A percentile compares a stretch with the other conserved stretches of the same genome.
phyloP scores from a whole-genome alignment of 805 yeast genomes.

The Sugiyamaella marilandica region DNA sequence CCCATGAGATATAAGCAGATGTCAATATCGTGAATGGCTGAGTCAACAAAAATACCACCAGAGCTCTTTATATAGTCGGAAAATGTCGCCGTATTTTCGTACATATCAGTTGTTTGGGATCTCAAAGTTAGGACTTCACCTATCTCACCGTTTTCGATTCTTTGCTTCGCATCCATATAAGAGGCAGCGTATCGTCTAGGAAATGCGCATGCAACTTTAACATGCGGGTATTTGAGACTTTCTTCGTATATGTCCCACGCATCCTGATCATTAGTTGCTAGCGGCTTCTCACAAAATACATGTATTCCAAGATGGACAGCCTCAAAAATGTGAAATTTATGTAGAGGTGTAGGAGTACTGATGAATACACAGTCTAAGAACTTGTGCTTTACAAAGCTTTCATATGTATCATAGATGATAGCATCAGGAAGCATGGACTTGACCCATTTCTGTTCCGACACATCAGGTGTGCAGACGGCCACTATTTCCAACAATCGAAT shows the following conservation, averaged over 20 bases:
- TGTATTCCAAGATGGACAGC: slow-evolving; percentile 16
- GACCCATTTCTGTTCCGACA: slow-evolving; percentile 15
- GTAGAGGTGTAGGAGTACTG: slow-evolving; percentile 14
- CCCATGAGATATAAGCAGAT: slow-evolving; percentile 19
- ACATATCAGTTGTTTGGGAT: slow-evolving; percentile 19
- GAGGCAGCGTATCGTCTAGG: slow-evolving; percentile 16
- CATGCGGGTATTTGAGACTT: slow-evolving; percentile 12
- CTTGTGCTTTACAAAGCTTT: slow-evolving; percentile 8
- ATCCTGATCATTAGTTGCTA: neutral
- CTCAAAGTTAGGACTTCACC: slow-evolving; percentile 16
- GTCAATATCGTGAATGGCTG: slow-evolving; percentile 22
- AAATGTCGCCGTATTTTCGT: slow-evolving; percentile 8
- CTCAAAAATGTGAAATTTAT: slow-evolving; percentile 11
- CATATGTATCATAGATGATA: slow-evolving; percentile 5
- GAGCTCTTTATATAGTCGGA: slow-evolving; percentile 12
- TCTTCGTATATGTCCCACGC: slow-evolving; percentile 20
- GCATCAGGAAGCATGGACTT: slow-evolving; percentile 1
- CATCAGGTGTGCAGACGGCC: slow-evolving; percentile 16
- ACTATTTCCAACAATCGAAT: slow-evolving; percentile 4
- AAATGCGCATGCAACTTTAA: slow-evolving; percentile 20
- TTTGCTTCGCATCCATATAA: slow-evolving; percentile 14
- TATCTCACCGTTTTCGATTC: slow-evolving; percentile 15
- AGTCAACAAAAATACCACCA: slow-evolving; percentile 21
- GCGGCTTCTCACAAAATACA: slow-evolving; percentile 19
- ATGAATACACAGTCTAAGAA: slow-evolving; percentile 13